Conservation (phyloP, 176 grass and related monocot genomes). For the Triticum dicoccoides region DNA sequence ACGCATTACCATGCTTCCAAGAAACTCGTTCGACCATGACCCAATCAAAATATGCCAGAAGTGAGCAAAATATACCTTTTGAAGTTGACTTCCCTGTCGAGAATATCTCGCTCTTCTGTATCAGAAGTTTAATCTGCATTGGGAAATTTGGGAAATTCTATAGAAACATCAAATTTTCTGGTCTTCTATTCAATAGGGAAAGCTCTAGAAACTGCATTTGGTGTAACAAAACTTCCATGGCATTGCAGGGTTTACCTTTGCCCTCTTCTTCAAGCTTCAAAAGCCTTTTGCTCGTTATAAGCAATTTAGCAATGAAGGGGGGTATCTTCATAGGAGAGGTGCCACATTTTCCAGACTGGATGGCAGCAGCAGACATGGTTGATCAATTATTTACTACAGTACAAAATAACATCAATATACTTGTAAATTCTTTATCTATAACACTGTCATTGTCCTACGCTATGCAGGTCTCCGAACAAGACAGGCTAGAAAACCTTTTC, state of each 20-base stretch:
- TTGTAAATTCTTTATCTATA: conserved; percentile 27
- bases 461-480: conserved; percentile 41
- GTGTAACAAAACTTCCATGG: conserved; percentile 1
- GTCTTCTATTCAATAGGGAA: not conserved
- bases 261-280: conserved; percentile 42
- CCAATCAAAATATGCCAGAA: conserved; percentile 5
- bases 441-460: conserved; percentile 13
- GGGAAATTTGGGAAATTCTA: not conserved
- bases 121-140: not conserved
- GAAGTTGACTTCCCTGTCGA: not conserved
- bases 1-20: not conserved
- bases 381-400: conserved; percentile 11
- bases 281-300: conserved; percentile 58
- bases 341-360: conserved; percentile 37
- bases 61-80: not conserved
- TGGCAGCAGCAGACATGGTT: conserved; percentile 40
- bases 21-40: not conserved
- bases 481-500: conserved; percentile 63
- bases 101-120: not conserved
- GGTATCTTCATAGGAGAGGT: conserved; percentile 80
- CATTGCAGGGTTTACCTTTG: conserved; percentile 76
- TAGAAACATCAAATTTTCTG: not conserved
- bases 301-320: conserved; percentile 81
- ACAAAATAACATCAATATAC: not conserved
- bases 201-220: not conserved